Evolutionary conservation across 129 eudicot genomes (phyloP).

Genomic region (Centrapalus pauciflorus): DNA sequence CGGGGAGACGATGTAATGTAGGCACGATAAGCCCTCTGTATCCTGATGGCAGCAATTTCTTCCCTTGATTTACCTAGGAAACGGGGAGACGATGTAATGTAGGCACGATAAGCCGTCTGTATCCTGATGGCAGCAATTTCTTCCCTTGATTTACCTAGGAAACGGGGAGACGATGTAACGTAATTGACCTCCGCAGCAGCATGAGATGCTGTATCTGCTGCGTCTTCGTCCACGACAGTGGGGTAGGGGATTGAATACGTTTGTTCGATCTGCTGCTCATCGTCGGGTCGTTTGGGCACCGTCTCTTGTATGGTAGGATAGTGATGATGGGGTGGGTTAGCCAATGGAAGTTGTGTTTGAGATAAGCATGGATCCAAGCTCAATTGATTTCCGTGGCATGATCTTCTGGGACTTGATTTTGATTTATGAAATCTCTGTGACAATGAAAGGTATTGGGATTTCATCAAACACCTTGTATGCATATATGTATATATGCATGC

Average conservation of each 20-base stretch:
- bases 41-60: constrained; percentile 50
- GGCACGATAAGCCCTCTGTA: constrained; percentile 53
- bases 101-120: constrained; percentile 50
- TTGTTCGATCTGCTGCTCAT: constrained; percentile 47
- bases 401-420: constrained; percentile 36
- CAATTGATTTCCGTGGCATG: constrained; percentile 41
- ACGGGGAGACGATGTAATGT: constrained; percentile 24
- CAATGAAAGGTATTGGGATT: not conserved
- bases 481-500: not conserved
- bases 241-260: constrained; percentile 40
- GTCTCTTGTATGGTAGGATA: constrained; percentile 26
- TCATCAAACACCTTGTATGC: not conserved
- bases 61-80: constrained; percentile 42
- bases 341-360: constrained; percentile 22
- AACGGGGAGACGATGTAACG: constrained; percentile 25
- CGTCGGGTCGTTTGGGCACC: constrained; percentile 28
- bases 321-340: constrained; percentile 24
- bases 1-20: constrained; percentile 26
- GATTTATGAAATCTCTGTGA: constrained; percentile 43
- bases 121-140: constrained; percentile 52
- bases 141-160: constrained; percentile 41
- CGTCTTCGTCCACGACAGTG: constrained; percentile 35
- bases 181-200: constrained; percentile 40
- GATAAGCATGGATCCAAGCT: constrained; percentile 23
- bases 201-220: constrained; percentile 35